Evolutionary conservation across 164 flowering plant genomes (phyloP).

Genomic region (grape (Vitis vinifera)): DNA sequence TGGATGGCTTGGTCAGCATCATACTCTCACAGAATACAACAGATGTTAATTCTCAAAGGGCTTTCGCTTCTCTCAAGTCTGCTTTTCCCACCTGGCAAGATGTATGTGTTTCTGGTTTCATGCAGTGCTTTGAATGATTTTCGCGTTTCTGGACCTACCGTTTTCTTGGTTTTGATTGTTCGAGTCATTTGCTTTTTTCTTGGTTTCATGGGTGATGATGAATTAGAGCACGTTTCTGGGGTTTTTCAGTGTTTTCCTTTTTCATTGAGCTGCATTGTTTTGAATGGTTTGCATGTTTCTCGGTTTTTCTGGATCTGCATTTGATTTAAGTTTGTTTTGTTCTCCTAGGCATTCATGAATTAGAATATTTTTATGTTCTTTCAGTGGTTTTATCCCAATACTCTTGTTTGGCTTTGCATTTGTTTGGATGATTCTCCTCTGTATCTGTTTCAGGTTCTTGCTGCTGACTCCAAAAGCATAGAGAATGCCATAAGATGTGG

Average conservation of each 20-base stretch:
- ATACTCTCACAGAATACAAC: slow-evolving; percentile 89
- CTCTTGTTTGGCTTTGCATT: not conserved
- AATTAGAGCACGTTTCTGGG: not conserved
- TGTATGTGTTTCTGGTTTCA: slow-evolving; percentile 33
- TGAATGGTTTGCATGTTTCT: not conserved
- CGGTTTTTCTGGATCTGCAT: not conserved
- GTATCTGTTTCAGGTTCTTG: slow-evolving; percentile 55
- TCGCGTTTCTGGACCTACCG: not conserved
- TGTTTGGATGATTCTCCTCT: not conserved
- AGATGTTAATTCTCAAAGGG: slow-evolving; percentile 67
- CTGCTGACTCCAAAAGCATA: slow-evolving; percentile 58
- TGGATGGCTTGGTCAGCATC: slow-evolving; percentile 78
- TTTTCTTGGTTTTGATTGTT: not conserved
- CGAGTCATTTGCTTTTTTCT: not conserved
- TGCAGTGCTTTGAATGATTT: not conserved
- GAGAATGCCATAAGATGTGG: slow-evolving; percentile 89
- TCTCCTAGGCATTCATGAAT: no score
- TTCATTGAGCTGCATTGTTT: not conserved
- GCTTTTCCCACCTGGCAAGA: slow-evolving; percentile 81
- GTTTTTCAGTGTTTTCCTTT: not conserved
- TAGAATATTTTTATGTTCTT: not conserved
- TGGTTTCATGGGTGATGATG: not conserved
- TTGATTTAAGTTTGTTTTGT: no score
- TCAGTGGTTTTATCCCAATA: not conserved
- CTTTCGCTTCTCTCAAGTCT: slow-evolving; percentile 77